These are phyloP conservation scores for Ceratobasidium sp. DNA, from an alignment of 1,284 basidiomycete genomes.

Conservation along the genomic window DNA sequence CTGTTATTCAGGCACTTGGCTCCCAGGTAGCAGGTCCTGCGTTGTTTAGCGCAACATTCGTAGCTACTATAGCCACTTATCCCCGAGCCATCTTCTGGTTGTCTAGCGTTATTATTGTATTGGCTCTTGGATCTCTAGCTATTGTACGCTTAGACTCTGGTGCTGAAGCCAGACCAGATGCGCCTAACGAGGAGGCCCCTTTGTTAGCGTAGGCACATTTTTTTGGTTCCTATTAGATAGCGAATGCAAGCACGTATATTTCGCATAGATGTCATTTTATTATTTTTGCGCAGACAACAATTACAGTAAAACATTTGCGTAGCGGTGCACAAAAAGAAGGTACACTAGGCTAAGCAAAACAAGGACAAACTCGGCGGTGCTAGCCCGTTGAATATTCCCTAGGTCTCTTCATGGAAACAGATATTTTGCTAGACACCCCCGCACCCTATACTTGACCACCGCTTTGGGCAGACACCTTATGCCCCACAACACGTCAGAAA, in stretches of 20 bases:
- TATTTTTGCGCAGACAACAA: not conserved
- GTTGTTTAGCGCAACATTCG: slow-evolving; percentile 68
- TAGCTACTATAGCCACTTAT: slow-evolving; percentile 67
- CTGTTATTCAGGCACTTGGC: slow-evolving; percentile 65
- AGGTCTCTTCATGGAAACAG: not conserved
- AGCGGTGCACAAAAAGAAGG: no score
- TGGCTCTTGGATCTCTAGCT: slow-evolving; percentile 21
- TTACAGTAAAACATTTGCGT: not conserved
- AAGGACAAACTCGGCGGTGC: not conserved
- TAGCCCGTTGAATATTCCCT: not conserved
- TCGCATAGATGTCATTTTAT: not conserved
- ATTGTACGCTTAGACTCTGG: not conserved
- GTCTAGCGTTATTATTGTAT: slow-evolving; percentile 27
- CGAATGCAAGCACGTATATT: not conserved
- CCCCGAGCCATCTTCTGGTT: slow-evolving; percentile 61
- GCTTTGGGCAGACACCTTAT: not conserved
- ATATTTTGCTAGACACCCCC: not conserved
- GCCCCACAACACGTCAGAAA: slow-evolving; percentile 17
- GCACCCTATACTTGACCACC: not conserved
- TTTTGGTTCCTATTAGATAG: not conserved
- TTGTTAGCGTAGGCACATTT: not conserved
- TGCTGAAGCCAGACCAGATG: not conserved
- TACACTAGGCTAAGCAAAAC: no score
- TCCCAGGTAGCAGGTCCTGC: slow-evolving; percentile 63
- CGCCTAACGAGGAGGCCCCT: slow-evolving; percentile 15